These are phyloP conservation scores for Camelina laxa DNA, from an alignment of 345 rosid genomes.

Conservation along the genomic window DNA sequence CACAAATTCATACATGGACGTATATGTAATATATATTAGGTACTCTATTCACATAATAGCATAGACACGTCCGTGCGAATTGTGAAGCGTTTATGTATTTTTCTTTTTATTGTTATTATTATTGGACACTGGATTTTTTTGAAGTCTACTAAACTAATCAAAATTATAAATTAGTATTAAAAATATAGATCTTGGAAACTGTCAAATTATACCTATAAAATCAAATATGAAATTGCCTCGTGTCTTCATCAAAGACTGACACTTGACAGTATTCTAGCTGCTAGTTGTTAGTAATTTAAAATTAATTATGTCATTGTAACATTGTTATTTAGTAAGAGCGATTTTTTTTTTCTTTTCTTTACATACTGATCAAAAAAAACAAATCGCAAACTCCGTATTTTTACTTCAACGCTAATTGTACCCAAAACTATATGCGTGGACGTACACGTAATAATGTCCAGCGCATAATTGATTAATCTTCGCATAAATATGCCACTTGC, in stretches of 20 bases:
- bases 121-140: not conserved
- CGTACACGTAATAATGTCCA: constrained; percentile 35
- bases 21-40: no score
- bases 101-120: not conserved
- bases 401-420: not conserved
- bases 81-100: constrained; percentile 10
- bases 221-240: constrained; percentile 14
- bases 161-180: not conserved
- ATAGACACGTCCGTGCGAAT: not conserved
- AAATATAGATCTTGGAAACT: not conserved
- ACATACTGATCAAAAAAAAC: no score
- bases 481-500: constrained; percentile 11
- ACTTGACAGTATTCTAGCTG: constrained; percentile 10
- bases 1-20: not conserved
- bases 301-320: not conserved
- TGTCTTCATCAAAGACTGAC: constrained; percentile 14
- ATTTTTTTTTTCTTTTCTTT: not conserved
- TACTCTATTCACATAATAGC: not conserved
- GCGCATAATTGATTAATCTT: not conserved
- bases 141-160: not conserved
- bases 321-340: not conserved
- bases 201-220: constrained; percentile 1
- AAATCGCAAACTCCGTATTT: not conserved
- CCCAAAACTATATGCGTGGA: constrained; percentile 11
- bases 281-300: not conserved